These are phyloP conservation scores for Schizochytrium sp. DNA, from an alignment of 108 stramenopile genomes.

Conservation along the genomic window DNA sequence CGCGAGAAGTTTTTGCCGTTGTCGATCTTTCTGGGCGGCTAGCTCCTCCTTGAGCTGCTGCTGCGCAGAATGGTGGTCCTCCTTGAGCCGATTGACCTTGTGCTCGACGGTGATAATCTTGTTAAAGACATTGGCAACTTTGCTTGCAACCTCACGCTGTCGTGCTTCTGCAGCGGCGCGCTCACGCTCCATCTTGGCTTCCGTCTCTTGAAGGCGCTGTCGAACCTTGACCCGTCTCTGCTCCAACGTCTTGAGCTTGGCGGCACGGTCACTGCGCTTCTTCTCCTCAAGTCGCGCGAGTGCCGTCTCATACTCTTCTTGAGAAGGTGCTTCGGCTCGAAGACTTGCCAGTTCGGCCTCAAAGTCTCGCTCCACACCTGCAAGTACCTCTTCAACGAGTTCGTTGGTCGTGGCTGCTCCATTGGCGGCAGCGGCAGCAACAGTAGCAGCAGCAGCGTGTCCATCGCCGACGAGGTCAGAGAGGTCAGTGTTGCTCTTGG, in stretches of 20 bases:
- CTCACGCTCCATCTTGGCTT: not conserved
- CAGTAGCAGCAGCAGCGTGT: not conserved
- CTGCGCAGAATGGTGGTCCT: constrained; percentile 1
- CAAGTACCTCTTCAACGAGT: not conserved
- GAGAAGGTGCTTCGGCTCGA: not conserved
- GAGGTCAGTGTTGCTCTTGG: not conserved
- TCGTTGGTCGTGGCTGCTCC: too few species aligned
- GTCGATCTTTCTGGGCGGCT: not conserved
- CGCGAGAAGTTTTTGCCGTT: not conserved
- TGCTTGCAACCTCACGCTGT: not conserved
- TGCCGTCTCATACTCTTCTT: not conserved
- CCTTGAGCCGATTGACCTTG: not conserved
- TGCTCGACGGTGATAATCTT: not conserved
- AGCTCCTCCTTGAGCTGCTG: not conserved
- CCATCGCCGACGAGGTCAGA: not conserved
- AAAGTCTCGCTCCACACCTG: not conserved
- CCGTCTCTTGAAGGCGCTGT: not conserved
- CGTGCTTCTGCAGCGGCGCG: not conserved
- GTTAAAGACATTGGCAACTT: not conserved
- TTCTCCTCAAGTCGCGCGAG: not conserved
- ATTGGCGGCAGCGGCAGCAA: not conserved
- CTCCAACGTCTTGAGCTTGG: not conserved
- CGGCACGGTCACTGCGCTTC: not conserved
- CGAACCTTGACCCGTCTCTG: not conserved
- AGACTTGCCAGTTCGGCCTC: not conserved